These are phyloP conservation scores for Tricholomella constricta DNA, from an alignment of 768 basidiomycete species.

Conservation along the genomic window DNA sequence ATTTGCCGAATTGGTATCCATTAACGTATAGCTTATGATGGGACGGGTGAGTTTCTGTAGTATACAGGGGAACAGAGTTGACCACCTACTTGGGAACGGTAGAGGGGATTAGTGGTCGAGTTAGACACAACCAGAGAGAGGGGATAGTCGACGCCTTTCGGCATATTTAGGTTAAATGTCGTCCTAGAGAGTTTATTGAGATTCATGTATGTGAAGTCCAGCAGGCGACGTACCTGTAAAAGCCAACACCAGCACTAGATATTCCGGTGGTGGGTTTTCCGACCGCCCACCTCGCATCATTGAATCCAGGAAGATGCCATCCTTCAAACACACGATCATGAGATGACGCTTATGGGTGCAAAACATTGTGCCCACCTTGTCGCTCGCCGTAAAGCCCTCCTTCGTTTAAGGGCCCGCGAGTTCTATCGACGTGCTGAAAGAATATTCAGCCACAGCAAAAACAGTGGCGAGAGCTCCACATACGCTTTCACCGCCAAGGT, in stretches of 20 bases:
- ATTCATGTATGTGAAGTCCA: neutral
- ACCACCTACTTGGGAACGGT: constrained; percentile 39
- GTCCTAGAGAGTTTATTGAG: constrained; percentile 27
- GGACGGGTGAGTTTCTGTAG: neutral
- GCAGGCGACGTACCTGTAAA: constrained; percentile 39
- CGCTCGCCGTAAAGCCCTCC: constrained; percentile 61
- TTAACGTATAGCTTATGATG: constrained; percentile 40
- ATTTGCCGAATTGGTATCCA: constrained; percentile 48
- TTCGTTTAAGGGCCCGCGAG: constrained; percentile 60
- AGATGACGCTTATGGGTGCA: too few species aligned
- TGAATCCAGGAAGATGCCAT: constrained; percentile 61
- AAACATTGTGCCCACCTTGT: constrained; percentile 43
- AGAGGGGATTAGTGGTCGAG: constrained; percentile 43
- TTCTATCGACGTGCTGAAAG: constrained; percentile 44
- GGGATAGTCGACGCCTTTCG: constrained; percentile 50
- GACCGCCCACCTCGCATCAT: constrained; percentile 46
- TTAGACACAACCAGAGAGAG: constrained; percentile 47
- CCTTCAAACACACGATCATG: constrained; percentile 28
- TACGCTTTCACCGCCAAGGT: constrained; percentile 49
- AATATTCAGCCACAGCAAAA: neutral
- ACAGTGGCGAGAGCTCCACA: constrained; percentile 9
- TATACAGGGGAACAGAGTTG: neutral
- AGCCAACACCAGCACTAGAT: constrained; percentile 44
- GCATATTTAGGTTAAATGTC: constrained; percentile 45
- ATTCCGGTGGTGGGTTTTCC: constrained; percentile 45